These are phyloP conservation scores for Phyllosticta citriasiana DNA, from an alignment of 2,329 filamentous ascomycete genomes.

Conservation along the genomic window DNA sequence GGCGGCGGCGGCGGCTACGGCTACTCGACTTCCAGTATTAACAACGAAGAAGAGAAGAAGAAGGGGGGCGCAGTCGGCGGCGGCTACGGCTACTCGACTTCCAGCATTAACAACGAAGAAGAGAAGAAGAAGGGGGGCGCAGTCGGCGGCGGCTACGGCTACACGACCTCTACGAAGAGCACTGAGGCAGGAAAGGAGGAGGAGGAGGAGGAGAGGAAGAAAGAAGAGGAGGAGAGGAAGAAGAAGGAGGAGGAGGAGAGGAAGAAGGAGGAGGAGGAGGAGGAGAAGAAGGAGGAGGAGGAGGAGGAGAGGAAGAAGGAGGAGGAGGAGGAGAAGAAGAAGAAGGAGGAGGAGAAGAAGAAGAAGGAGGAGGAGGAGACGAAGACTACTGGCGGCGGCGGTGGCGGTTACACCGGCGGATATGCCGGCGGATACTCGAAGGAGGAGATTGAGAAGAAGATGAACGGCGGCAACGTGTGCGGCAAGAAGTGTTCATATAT, in stretches of 20 bases:
- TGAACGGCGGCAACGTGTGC: not conserved
- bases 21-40: not conserved
- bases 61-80: not conserved
- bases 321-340: too few species aligned
- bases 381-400: not conserved
- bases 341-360: conserved; percentile 9
- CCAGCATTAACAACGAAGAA: conserved; percentile 2
- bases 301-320: not conserved
- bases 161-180: conserved; percentile 19
- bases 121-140: not conserved
- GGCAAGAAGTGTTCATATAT: not conserved
- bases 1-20: not conserved
- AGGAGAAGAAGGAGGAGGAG: conserved; percentile 22
- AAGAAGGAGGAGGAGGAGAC: conserved; percentile 20
- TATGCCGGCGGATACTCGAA: too few species aligned
- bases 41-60: not conserved
- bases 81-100: conserved; percentile 15
- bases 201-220: conserved; percentile 21
- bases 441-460: not conserved
- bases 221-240: conserved; percentile 9
- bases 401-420: not conserved
- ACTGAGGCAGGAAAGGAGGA: conserved; percentile 17
- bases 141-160: not conserved
- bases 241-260: too few species aligned
- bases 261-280: not conserved